These are phyloP conservation scores for Zostera marina DNA, from an alignment of 116 monocot species.

Conservation along the genomic window DNA sequence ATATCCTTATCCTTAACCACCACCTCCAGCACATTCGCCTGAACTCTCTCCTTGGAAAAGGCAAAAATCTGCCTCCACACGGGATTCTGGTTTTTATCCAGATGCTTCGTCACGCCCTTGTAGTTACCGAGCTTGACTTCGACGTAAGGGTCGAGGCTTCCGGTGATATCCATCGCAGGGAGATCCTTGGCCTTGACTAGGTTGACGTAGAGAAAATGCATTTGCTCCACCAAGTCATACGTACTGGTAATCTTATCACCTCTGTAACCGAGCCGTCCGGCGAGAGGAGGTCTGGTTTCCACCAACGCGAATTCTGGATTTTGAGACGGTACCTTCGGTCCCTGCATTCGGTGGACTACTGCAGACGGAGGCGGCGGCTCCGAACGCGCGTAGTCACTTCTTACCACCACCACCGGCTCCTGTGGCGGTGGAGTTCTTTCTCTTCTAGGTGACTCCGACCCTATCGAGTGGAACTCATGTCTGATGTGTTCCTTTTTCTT, in stretches of 20 bases:
- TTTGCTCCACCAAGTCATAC: conserved; percentile 87
- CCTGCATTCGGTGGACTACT: conserved; percentile 7
- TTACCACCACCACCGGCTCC: conserved; percentile 2
- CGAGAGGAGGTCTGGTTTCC: conserved; percentile 55
- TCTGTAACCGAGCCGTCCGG: conserved; percentile 22
- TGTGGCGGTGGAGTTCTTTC: neutral
- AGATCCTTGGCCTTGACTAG: conserved; percentile 77
- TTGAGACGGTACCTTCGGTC: neutral
- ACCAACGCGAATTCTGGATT: conserved; percentile 36
- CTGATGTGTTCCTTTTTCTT: conserved; percentile 2
- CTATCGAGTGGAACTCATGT: conserved; percentile 26
- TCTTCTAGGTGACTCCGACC: neutral
- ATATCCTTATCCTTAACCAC: conserved; percentile 39
- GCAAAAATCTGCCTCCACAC: conserved; percentile 56
- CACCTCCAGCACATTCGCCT: conserved; percentile 38
- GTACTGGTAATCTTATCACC: conserved; percentile 61
- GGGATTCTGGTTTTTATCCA: conserved; percentile 66
- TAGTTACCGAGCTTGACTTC: conserved; percentile 81
- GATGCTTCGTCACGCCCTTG: conserved; percentile 38
- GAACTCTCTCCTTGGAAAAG: conserved; percentile 36
- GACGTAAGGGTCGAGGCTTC: conserved; percentile 64
- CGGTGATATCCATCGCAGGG: conserved; percentile 58
- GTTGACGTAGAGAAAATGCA: conserved; percentile 63
- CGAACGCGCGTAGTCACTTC: conserved; percentile 3
- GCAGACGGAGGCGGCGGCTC: conserved; percentile 5